phyloP scores from a whole-genome alignment of 192 early-diverging fungal genomes.

The Allomyces arbusculus region DNA sequence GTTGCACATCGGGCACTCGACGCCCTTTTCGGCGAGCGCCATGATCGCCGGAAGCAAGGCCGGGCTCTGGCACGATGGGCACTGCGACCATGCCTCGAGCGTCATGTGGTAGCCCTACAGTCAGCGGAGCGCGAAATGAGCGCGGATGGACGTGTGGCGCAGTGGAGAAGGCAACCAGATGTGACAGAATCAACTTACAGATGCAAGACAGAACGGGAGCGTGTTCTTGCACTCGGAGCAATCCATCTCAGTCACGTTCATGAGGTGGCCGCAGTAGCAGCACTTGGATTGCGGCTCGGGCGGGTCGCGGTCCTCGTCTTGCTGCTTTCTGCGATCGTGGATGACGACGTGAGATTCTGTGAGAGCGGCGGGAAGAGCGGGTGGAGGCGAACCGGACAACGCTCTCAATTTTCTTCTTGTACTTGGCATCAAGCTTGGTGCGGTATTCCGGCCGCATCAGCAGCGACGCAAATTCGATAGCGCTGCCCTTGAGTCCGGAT shows the following conservation, averaged over 20 bases:
- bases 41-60: slow-evolving; percentile 17
- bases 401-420: slow-evolving; percentile 31
- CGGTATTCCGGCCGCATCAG: slow-evolving; percentile 37
- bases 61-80: slow-evolving; percentile 27
- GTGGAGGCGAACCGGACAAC: slow-evolving; percentile 17
- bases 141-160: not conserved
- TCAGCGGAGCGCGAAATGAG: not conserved
- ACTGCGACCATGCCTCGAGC: slow-evolving; percentile 20
- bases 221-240: slow-evolving; percentile 36
- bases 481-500: slow-evolving; percentile 22
- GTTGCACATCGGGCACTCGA: slow-evolving; percentile 26
- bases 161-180: not conserved
- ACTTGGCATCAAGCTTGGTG: slow-evolving; percentile 31
- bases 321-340: slow-evolving; percentile 5
- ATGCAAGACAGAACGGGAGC: slow-evolving; percentile 37
- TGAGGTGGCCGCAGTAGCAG: slow-evolving; percentile 20
- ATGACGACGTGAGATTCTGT: not conserved
- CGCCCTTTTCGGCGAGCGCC: slow-evolving; percentile 14
- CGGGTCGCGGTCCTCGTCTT: slow-evolving; percentile 26
- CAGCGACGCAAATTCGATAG: slow-evolving; percentile 32
- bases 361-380: slow-evolving; percentile 3
- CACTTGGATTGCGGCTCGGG: slow-evolving; percentile 25
- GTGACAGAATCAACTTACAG: slow-evolving; percentile 12
- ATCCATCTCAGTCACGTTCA: slow-evolving; percentile 25
- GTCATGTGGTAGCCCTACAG: slow-evolving; percentile 31